phyloP scores from a whole-genome alignment of 257 asterid genomes.

The Nicotiana knightiana region DNA sequence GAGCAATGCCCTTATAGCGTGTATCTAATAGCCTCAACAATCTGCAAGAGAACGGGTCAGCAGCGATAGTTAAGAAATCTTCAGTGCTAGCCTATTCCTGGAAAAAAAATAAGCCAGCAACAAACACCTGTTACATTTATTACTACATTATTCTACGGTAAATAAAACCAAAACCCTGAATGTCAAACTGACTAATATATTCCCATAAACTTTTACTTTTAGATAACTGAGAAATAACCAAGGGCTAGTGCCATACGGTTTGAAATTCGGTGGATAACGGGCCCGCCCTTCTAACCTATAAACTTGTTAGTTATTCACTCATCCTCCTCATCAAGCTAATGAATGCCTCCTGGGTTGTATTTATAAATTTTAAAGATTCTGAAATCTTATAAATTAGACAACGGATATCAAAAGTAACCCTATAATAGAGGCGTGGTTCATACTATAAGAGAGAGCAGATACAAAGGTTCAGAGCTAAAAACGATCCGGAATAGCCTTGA shows the following conservation, averaged over 20 bases:
- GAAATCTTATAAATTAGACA: background rate
- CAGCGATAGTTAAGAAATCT: background rate
- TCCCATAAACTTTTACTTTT: background rate
- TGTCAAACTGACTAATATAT: background rate
- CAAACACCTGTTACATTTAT: background rate
- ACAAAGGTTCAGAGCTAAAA: background rate
- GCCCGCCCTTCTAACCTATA: background rate
- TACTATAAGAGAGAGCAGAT: background rate
- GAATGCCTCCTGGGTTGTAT: background rate
- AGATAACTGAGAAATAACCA: background rate
- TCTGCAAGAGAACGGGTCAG: conserved; percentile 32
- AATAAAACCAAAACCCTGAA: background rate
- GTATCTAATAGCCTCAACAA: conserved; percentile 79
- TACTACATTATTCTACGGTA: background rate
- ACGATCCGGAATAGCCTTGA: background rate
- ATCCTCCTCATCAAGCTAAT: background rate
- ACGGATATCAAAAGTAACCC: background rate
- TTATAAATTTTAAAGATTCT: conserved; percentile 1
- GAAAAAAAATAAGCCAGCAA: background rate
- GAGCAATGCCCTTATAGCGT: conserved; percentile 92
- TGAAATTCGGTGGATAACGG: background rate
- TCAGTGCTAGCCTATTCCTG: background rate
- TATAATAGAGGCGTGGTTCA: background rate
- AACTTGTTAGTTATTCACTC: conserved; percentile 3
- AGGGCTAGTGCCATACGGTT: background rate